Conservation (phyloP, 805 yeast species). For the Blastobotrys chiropterorum region DNA sequence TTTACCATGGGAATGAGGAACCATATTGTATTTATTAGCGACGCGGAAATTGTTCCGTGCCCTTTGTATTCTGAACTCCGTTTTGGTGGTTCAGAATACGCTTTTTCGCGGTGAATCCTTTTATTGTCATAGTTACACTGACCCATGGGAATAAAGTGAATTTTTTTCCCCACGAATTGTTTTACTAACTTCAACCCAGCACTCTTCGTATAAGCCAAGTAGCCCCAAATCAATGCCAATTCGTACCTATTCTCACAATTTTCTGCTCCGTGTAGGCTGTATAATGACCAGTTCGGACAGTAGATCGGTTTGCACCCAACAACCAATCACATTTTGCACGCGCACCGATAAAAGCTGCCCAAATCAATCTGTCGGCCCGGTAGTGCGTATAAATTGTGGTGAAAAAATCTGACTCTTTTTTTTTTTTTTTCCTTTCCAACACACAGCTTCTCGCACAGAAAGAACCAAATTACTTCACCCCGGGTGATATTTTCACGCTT, state of each 20-base stretch:
- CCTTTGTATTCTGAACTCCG: slow-evolving; percentile 4
- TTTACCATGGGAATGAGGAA: slow-evolving; percentile 5
- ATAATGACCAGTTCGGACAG: background rate
- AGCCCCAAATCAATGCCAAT: no score
- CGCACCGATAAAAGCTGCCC: no score
- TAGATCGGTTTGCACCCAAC: background rate
- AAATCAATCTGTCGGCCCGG: background rate
- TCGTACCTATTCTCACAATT: slow-evolving; percentile 1
- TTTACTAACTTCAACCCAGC: background rate
- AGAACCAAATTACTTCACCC: background rate
- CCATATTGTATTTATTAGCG: slow-evolving; percentile 6
- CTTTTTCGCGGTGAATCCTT: slow-evolving; percentile 12
- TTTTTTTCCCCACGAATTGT: slow-evolving; percentile 1
- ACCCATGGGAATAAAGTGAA: slow-evolving; percentile 6
- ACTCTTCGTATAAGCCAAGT: no score
- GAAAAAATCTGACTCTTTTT: background rate
- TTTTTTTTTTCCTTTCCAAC: background rate
- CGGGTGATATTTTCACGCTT: background rate
- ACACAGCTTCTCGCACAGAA: background rate
- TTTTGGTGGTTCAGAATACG: slow-evolving; percentile 7
- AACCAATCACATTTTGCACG: background rate
- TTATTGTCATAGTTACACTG: slow-evolving; percentile 24
- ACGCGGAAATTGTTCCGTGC: slow-evolving; percentile 5
- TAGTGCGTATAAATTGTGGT: background rate
- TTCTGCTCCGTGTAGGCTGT: background rate